Evolutionary conservation across 108 stramenopile genomes (phyloP), one percentile per base, ranked within the genome.

Genomic region (Pseudonitzschia delicatissima): DNA sequence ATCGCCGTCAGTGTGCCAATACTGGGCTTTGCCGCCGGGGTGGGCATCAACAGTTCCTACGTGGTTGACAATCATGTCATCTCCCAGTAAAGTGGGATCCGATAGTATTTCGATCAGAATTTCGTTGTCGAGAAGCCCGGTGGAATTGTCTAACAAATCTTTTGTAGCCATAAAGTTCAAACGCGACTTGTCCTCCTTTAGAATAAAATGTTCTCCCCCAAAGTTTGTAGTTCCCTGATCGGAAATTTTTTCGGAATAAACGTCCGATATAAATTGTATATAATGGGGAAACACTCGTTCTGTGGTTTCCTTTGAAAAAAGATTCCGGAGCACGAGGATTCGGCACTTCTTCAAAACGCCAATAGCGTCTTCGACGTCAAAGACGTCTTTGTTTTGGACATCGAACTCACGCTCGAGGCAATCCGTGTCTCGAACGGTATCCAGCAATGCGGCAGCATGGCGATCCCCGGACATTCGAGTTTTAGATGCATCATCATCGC

Each of bases 1-100:
- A 0, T 65, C 52, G 20, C 55, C 69, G 33, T 77, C 75, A 8
- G 48, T 42, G 37, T 77, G 75, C 69, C 70, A 77, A 23, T 29
- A 13, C 32, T 65, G 62, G 15, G 27, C 42, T 13, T 51, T 53
- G 28, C 63, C 61, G 17, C 69, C 75, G 0, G 64, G 62, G 33
- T 71, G 61, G 12, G 75, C 37, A 15, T 69, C 34, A 15, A 70
- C 52, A 5, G 69, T 50, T 20, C 75, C 75, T 5, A 65, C 40
- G 28, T 52, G 23, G 17, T 71, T 48, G 29, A 77, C 25, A 5
- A 65, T 25, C 29, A 71, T 4, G 17, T 66, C 23, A 13, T 47
- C 42, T 11, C 64, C 70, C 20, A 71, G 34, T 0, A 77, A 11
- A 31, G 3, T 20, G 5, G 37, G 53, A 18, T 71, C 31, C 6